Conservation (phyloP, 495 filamentous ascomycete genomes). For the Penicillium diatomitis region DNA sequence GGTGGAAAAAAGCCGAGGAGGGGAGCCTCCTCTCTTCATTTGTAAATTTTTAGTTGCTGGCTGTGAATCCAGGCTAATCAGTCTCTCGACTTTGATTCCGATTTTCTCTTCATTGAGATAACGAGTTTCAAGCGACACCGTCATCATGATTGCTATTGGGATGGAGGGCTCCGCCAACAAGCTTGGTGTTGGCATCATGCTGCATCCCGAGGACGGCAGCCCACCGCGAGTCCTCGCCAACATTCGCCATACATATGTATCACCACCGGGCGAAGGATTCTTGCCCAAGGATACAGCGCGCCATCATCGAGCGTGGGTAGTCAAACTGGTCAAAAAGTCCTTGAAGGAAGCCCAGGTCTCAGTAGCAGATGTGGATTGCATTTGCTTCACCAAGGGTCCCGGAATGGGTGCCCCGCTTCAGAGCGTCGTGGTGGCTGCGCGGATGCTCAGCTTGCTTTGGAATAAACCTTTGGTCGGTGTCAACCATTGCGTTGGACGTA, state of each 20-base stretch:
- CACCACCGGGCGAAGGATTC: conserved; percentile 89
- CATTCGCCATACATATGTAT: conserved; percentile 84
- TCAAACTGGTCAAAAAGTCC: conserved; percentile 66
- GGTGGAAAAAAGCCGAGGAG: too few relatives aligned
- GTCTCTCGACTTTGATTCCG: too few relatives aligned
- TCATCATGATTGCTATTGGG: conserved; percentile 72
- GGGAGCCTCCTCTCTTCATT: too few relatives aligned
- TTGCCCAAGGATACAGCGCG: conserved; percentile 91
- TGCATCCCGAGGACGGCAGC: conserved; percentile 55
- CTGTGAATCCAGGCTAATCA: too few relatives aligned
- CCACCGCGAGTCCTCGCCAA: conserved; percentile 78
- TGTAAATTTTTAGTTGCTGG: too few relatives aligned
- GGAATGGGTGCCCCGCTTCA: conserved; percentile 97
- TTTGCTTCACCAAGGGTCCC: conserved; percentile 92
- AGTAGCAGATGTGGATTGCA: conserved; percentile 66
- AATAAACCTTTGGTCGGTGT: conserved; percentile 79
- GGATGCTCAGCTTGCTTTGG: conserved; percentile 80
- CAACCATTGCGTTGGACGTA: conserved; percentile 94
- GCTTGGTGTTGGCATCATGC: conserved; percentile 86
- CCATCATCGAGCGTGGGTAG: conserved; percentile 82
- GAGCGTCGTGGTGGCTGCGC: conserved; percentile 74
- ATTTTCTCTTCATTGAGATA: not conserved
- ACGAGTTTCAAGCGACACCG: too few relatives aligned
- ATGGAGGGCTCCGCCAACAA: conserved; percentile 98
- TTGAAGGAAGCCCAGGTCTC: conserved; percentile 56